Percentiles rank a stretch among this genome's conserved stretches.
phyloP scores from a whole-genome alignment of 164 flowering plant species.

The Tetracentron sinense region DNA sequence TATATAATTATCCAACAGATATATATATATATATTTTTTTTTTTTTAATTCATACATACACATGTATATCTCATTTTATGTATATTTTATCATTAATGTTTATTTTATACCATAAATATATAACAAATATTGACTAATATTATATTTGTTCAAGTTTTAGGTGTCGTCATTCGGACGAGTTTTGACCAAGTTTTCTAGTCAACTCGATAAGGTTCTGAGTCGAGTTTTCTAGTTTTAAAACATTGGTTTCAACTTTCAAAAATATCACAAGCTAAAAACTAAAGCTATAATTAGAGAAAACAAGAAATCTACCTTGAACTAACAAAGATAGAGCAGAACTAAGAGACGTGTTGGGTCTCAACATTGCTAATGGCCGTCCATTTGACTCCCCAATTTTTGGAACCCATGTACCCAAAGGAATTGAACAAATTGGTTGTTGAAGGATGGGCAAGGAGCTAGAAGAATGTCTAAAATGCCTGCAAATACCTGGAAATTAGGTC shows the following conservation, averaged over 20 bases:
- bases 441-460: constrained; percentile 46
- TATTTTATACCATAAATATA: too few relatives aligned
- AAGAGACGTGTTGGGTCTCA: constrained; percentile 78
- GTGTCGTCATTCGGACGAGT: too few relatives aligned
- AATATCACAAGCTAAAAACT: background rate
- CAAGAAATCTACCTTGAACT: constrained; percentile 56
- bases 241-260: background rate
- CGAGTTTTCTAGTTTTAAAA: too few relatives aligned
- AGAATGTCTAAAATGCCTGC: constrained; percentile 70
- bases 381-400: constrained; percentile 74
- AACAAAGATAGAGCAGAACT: constrained; percentile 68
- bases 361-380: constrained; percentile 62
- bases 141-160: too few relatives aligned
- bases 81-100: too few relatives aligned
- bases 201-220: too few relatives aligned
- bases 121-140: too few relatives aligned
- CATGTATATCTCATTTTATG: too few relatives aligned
- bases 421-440: constrained; percentile 44
- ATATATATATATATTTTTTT: too few relatives aligned
- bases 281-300: background rate
- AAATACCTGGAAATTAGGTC: constrained; percentile 48
- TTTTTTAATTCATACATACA: too few relatives aligned
- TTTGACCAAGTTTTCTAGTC: too few relatives aligned
- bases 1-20: too few relatives aligned
- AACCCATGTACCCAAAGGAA: constrained; percentile 90